Evolutionary conservation across 2,329 filamentous ascomycete species (phyloP), one percentile per base, ranked within the genome.

Genomic region (Trichoderma oligosporum): DNA sequence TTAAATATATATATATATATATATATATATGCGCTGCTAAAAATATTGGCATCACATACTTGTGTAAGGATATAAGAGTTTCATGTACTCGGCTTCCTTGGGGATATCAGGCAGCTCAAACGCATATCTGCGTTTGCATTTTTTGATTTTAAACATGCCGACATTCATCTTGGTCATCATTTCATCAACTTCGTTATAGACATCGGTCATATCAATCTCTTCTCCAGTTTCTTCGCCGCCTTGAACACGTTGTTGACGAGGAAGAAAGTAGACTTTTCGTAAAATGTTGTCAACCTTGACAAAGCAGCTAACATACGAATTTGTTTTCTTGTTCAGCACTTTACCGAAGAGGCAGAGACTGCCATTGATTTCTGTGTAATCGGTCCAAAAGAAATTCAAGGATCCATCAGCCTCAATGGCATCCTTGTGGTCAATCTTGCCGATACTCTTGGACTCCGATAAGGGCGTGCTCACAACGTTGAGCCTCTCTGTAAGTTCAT

Each of bases 311-410:
- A 91, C 87, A 68, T 89, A 92, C 41, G 79, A 78, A 51, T 83
- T 85, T 1, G 84, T 89, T 66, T 85, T 88, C 72, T 92, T 96
- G 75, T 97, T 91, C 66, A 91, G 85, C 22, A 97, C 93, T 70
- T 99, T 99, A 62, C 94, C 94, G 68, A 99, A 97, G 9, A 99
- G 81, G 70, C 91, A 97, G 8, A 99, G 77, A 64, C 86, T 94
- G 59, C 93, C 93, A 66, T 92, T 91, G 69, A 96, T 78, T 69
- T 99, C 94, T 1, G 88, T 91, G 68, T 96, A 99, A 72, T 99
- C 94, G 7, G 89, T 88, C 94, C 94, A 99, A 76, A 97, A 99
- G 77, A 99, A 91, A 64, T 87, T 87, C 27, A 99, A 78, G 64
- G 89, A 95, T 33, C 93, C 94, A 67, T 99, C 92, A 61, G 89